Evolutionary conservation across 371 early-diverging fungal species (phyloP), one percentile per base, ranked within the genome.

Genomic region (Rhizopus sp.): DNA sequence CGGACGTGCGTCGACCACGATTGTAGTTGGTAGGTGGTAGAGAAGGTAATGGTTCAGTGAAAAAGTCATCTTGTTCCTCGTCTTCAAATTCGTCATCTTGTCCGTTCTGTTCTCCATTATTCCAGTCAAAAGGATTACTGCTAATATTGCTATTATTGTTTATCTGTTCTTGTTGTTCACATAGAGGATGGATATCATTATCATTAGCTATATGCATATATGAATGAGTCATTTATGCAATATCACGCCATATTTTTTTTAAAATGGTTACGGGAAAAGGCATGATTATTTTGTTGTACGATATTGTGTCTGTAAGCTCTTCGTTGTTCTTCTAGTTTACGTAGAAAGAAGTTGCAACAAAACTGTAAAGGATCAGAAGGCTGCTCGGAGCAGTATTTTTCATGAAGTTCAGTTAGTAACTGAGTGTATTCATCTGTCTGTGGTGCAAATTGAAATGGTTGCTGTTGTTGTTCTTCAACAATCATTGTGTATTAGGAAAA

Each of bases 341-440:
- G 80, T 68, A 88, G 83, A 72, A 96, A 96, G 70, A 90, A 93
- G 57, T 89, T 83, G 30, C 93, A 90, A 72, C 95, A 95, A 70
- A 92, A 95, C 82, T 93, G 93, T 70, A 90, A 83, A 40, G 93
- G 85, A 75, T 96, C 94, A 41, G 81, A 63, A 5, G 97, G 80
- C 10, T 72, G 62, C 32, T 73, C 69, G 17, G 62, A 56, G 51
- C 72, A 69, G 40, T 73, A 72, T 44, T 74, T 69, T 17, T 62
- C 46, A 49, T 76, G 77, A 35, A 76, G 62, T 38, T 76, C 73
- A 30, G 71, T 70, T 35, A 76, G 41, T 5, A 76, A 57, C 50
- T 76, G 77, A 5, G 73, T 76, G 34, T 76, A 76, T 57, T 76
- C 77, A 57, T 76, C 77, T 49, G 54, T 42, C 34, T 67, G 49